Evolutionary conservation across 345 rosid genomes (phyloP).

Genomic region (Brassica rapa): DNA sequence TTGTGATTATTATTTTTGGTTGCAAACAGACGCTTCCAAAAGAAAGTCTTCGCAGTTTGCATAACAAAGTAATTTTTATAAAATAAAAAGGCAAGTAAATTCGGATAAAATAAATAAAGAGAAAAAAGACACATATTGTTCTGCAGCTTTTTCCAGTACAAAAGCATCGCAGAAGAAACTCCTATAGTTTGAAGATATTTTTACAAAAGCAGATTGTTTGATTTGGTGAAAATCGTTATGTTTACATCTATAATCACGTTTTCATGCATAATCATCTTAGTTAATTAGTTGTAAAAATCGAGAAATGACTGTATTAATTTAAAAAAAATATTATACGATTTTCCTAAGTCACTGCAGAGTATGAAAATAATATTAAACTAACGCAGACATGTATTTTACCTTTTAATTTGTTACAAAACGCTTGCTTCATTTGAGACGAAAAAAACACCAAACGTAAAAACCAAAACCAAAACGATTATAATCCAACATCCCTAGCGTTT

Average conservation of each 20-base stretch:
- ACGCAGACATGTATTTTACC: neutral
- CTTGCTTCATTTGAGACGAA: neutral
- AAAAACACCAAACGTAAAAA: neutral
- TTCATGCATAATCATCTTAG: neutral
- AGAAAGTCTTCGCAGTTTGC: conserved; percentile 4
- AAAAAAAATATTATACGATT: neutral
- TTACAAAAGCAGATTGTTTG: neutral
- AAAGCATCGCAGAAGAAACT: conserved; percentile 21
- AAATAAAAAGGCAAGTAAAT: neutral
- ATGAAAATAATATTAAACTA: neutral
- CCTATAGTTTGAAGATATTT: neutral
- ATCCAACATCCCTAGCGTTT: neutral
- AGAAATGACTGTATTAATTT: neutral
- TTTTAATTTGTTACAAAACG: neutral
- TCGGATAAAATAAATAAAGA: neutral
- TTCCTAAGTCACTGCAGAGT: neutral
- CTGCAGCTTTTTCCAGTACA: conserved; percentile 27
- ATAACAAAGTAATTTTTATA: neutral
- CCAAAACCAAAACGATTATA: neutral
- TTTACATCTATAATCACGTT: neutral
- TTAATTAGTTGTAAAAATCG: neutral
- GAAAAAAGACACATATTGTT: conserved; percentile 17
- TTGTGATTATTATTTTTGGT: conserved; percentile 21
- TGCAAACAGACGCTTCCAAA: neutral
- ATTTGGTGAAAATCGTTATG: neutral